Conservation (phyloP, 257 asterid species). For the Mitragyna speciosa region DNA sequence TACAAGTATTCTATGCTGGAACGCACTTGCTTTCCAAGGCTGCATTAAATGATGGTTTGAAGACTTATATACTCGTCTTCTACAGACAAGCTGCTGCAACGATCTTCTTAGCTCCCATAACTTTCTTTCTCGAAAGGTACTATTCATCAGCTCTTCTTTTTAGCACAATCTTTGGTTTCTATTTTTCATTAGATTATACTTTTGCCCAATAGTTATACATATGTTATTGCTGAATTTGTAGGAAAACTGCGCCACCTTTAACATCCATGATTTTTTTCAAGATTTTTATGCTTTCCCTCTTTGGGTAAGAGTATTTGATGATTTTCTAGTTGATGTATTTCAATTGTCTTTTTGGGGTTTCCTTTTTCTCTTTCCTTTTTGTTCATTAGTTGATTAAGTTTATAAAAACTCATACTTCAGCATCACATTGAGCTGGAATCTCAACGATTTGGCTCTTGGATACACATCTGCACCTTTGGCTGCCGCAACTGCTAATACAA, state of each 20-base stretch:
- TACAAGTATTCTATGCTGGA: conserved; percentile 59
- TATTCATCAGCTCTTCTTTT: neutral
- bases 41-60: conserved; percentile 80
- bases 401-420: no score
- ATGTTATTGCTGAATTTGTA: conserved; percentile 10
- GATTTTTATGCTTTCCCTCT: conserved; percentile 62
- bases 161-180: no score
- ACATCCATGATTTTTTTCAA: conserved; percentile 50
- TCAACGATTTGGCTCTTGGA: conserved; percentile 59
- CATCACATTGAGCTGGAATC: conserved; percentile 69
- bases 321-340: no score
- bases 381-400: no score
- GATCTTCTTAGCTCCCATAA: conserved; percentile 64
- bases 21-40: conserved; percentile 68
- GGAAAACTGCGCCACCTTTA: conserved; percentile 74
- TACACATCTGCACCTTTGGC: conserved; percentile 81
- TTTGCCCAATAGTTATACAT: neutral
- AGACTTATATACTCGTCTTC: conserved; percentile 66
- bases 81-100: conserved; percentile 82
- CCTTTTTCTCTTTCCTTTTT: no score
- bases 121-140: conserved; percentile 58
- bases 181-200: no score
- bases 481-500: conserved; percentile 75
- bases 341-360: no score
- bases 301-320: conserved; percentile 60